Base-by-base conservation (phyloP, 495 filamentous ascomycete genomes). In the Penicillium maclennaniae region DNA sequence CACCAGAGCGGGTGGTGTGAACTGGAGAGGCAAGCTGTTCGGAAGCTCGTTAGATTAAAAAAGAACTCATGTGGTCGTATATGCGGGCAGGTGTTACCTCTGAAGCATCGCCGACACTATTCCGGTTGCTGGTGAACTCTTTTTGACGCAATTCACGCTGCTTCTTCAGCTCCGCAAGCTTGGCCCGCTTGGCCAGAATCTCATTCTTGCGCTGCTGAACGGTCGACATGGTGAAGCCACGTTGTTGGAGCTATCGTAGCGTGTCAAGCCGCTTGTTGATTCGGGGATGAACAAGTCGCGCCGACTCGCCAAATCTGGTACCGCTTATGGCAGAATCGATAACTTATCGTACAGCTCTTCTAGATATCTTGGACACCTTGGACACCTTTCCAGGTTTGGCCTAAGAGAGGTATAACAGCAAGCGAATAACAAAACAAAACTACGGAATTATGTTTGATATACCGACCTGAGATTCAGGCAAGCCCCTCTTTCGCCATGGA, bases 81-180 rank as follows among this genome's bases (percentile, higher is more conserved):
- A 45, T 38, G 37, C 37, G 43, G 44, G 55, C 39, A 25, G 28
- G 57, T 28, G 37, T 55, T 74, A 83, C 77, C 73, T 81, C 71
- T 61, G 72, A 76, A 53, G 72, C 66, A 66, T 82, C 78, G n/a
- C 79, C 80, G 62, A 82, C 75, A 62, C 82, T 87, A 58, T 81
- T 80, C 48, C 88, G 79, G 45, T 66, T 80, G 52, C 74, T 78
- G 38, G 76, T 79, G 58, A 85, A 82, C 68, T 93, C 89, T 68
- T 78, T 86, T 55, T 85, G 82, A 44, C 91, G 80, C 42, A 91
- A 75, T 69, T 92, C 89, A 56, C 92, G 83, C 65, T 96, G 91
- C 51, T 89, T 83, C 71, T 96, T 96, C 58, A 99, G 81, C 79
- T 97, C 95, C 25, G 87, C 92, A 59, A 99, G 89, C 77, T 88